These are phyloP conservation scores for Erysimum cheiranthoides DNA, from an alignment of 345 rosid species.

Conservation along the genomic window DNA sequence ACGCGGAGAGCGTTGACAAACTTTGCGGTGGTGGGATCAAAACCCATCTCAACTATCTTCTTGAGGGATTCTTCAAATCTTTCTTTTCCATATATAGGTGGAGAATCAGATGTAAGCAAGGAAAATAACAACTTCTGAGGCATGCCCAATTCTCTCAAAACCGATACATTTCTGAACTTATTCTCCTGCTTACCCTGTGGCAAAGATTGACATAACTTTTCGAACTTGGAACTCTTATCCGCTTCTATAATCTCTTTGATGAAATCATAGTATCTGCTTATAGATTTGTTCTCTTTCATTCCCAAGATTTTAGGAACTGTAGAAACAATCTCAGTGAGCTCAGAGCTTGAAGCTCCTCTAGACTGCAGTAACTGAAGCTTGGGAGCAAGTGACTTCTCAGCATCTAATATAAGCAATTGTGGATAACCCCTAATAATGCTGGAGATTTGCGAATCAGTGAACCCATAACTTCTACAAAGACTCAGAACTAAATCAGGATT, in stretches of 20 bases:
- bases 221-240: background rate
- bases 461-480: conserved; percentile 27
- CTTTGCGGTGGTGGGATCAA: conserved; percentile 30
- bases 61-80: conserved; percentile 32
- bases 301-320: conserved; percentile 32
- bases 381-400: conserved; percentile 38
- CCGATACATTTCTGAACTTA: conserved; percentile 18
- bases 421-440: conserved; percentile 24
- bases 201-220: conserved; percentile 7
- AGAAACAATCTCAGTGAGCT: conserved; percentile 19
- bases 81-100: background rate
- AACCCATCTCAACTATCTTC: conserved; percentile 37
- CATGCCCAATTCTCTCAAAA: conserved; percentile 39
- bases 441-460: conserved; percentile 40
- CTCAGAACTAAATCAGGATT: conserved; percentile 27
- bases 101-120: background rate
- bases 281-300: background rate
- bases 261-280: conserved; percentile 25
- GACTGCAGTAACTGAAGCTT: conserved; percentile 44
- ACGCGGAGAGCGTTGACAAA: conserved; percentile 33
- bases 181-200: background rate
- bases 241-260: conserved; percentile 24
- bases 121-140: conserved; percentile 25
- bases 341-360: conserved; percentile 41
- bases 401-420: background rate